These are phyloP conservation scores for Phytopythium kandeliae DNA, from an alignment of 352 stramenopile genomes.

Conservation along the genomic window DNA sequence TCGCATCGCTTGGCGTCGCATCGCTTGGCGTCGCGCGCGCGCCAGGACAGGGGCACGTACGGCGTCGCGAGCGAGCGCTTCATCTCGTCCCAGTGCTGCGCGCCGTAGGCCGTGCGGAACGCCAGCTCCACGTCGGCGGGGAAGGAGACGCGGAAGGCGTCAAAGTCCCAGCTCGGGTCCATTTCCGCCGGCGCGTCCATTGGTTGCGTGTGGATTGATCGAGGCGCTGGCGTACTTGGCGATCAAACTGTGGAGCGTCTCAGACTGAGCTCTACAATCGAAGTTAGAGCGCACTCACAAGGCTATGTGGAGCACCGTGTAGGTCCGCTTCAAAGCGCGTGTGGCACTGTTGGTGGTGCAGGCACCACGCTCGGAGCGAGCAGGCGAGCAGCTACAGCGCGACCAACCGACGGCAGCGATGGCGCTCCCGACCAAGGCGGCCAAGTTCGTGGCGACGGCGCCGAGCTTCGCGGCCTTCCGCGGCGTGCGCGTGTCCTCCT, in stretches of 20 bases:
- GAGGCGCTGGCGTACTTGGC: too few relatives aligned
- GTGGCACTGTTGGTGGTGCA: background rate
- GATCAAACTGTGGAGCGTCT: slow-evolving; percentile 3
- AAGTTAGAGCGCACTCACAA: slow-evolving; percentile 2
- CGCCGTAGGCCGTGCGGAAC: slow-evolving; percentile 53
- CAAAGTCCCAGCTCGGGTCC: slow-evolving; percentile 17
- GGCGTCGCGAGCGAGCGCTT: slow-evolving; percentile 61
- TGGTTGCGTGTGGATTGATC: too few relatives aligned
- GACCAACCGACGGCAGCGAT: slow-evolving; percentile 22
- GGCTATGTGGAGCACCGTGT: background rate
- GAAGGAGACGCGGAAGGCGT: slow-evolving; percentile 72
- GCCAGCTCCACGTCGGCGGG: slow-evolving; percentile 55
- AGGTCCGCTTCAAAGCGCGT: background rate
- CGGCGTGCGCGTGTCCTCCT: slow-evolving; percentile 43
- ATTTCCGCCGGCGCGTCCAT: slow-evolving; percentile 8
- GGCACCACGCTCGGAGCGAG: too few relatives aligned
- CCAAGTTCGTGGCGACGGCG: slow-evolving; percentile 54
- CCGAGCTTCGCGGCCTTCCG: slow-evolving; percentile 61
- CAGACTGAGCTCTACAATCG: slow-evolving; percentile 2
- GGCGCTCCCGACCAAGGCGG: slow-evolving; percentile 59
- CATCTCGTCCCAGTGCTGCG: slow-evolving; percentile 61
- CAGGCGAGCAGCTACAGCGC: too few relatives aligned
- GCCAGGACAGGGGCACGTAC: slow-evolving; percentile 21
- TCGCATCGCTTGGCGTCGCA: too few relatives aligned
- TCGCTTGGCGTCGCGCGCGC: too few relatives aligned